Base-by-base conservation (phyloP, 768 basidiomycete genomes). In the Naganishia vaughanmartiniae region DNA sequence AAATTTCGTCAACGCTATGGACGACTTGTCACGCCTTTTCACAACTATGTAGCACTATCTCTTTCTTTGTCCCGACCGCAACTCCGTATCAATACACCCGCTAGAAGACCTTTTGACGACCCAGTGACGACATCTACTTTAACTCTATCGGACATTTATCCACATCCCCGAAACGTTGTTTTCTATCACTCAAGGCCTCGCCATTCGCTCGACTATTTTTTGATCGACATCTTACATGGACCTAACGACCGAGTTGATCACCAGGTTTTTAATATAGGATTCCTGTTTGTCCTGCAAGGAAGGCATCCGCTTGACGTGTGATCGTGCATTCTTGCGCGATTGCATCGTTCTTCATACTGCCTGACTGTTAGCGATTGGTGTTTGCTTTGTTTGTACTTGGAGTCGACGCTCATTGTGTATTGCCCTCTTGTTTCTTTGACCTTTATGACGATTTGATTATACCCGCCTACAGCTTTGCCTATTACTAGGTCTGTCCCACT, bases 41-140 rank as follows among this genome's bases (percentile, higher is more conserved):
- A 26, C 17, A 46, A 45, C 36, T 42, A 39, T 63, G 60, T 63
- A 63, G 60, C 60, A 63, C 36, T 42, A 55, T n/a, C 39, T 34
- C 48, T 51, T n/a, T 31, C 42, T 42, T 42, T 42, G 42, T 45
- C 14, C 36, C 24, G 15, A 30, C 28, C 30, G 42, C 42, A 42
- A 12, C 14, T 42, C 30, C 36, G 39, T 63, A 63, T 63, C 60
- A 36, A 58, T 58, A 58, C 34, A 28, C 24, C 57, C 57, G 34
- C 60, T 63, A 63, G 60, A 63, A 63, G 60, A 63, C 39, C 42
- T 30, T 34, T 63, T 63, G 36, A 63, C 60, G 60, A 63, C 60
- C n/a, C 60, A 45, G 60, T 63, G 4, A 63, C 60, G 60, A 63
- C 36, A 58, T 58, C 15, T 34, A 6, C 4, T 17, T 36, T 30